Conservation (phyloP, 306 rosid species). For the Vachellia pachyceras region DNA sequence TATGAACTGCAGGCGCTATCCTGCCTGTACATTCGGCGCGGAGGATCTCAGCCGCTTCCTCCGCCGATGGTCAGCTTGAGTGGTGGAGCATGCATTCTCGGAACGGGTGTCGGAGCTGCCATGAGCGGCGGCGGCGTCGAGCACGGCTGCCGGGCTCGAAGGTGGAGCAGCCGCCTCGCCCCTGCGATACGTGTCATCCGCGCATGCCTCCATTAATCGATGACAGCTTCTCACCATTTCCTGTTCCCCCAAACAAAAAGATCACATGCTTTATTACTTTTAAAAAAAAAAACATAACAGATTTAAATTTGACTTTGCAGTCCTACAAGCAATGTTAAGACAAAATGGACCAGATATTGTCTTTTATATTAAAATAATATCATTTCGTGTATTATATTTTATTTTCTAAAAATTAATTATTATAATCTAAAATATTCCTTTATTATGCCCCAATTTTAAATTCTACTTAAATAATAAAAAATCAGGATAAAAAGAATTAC, state of each 20-base stretch:
- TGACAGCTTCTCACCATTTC: constrained; percentile 84
- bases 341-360: too few species aligned
- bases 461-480: too few species aligned
- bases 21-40: neutral
- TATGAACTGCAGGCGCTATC: neutral
- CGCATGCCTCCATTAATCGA: constrained; percentile 75
- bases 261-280: constrained; percentile 15
- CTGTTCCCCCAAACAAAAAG: constrained; percentile 50
- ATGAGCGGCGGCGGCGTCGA: constrained; percentile 4
- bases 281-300: neutral
- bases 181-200: constrained; percentile 45
- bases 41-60: constrained; percentile 16
- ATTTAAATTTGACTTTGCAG: neutral
- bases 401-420: too few species aligned
- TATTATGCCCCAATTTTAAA: too few species aligned
- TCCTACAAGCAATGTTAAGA: too few species aligned
- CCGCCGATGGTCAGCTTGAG: neutral
- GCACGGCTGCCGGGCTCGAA: neutral
- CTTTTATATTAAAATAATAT: too few species aligned
- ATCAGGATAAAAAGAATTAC: too few species aligned
- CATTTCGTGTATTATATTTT: too few species aligned
- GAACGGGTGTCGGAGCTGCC: neutral
- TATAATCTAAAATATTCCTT: too few species aligned
- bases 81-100: neutral
- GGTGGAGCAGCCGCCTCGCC: neutral